A percentile compares a stretch with the other conserved stretches of the same genome.
Evolutionary conservation across 2,329 filamentous ascomycete genomes (phyloP).

Genomic region (Colletotrichum salicis): DNA sequence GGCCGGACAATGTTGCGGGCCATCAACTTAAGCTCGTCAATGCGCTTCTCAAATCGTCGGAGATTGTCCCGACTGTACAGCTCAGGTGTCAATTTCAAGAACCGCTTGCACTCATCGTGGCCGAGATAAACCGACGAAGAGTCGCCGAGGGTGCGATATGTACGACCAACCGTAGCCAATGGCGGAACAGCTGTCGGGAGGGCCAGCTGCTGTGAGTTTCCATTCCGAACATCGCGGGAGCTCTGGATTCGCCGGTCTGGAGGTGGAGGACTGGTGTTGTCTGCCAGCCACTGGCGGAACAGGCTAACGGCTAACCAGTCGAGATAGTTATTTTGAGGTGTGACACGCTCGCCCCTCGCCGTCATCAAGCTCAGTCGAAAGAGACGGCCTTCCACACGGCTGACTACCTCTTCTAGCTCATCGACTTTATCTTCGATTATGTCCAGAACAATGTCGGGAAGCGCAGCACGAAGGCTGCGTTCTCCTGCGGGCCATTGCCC

Average conservation of each 20-base stretch:
- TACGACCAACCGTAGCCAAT: constrained; percentile 72
- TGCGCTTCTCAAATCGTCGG: constrained; percentile 82
- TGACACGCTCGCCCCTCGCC: constrained; percentile 82
- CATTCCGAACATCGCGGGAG: constrained; percentile 43
- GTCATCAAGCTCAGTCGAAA: constrained; percentile 85
- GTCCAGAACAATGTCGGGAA: constrained; percentile 83
- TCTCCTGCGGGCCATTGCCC: constrained; percentile 91
- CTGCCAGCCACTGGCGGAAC: constrained; percentile 93
- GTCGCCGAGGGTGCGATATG: constrained; percentile 81
- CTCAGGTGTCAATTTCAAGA: constrained; percentile 84
- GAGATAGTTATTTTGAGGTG: constrained; percentile 80
- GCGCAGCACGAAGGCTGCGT: constrained; percentile 76
- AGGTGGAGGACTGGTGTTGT: constrained; percentile 81
- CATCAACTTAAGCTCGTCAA: constrained; percentile 88
- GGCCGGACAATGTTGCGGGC: constrained; percentile 86
- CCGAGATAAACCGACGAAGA: constrained; percentile 73
- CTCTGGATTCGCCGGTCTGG: constrained; percentile 42
- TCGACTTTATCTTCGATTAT: constrained; percentile 96
- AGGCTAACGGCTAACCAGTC: constrained; percentile 90
- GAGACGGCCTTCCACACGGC: constrained; percentile 81
- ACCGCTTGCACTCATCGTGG: constrained; percentile 90
- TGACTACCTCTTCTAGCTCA: constrained; percentile 85
- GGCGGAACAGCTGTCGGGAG: constrained; percentile 54
- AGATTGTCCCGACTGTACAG: constrained; percentile 89
- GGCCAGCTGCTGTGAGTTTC: constrained; percentile 45